phyloP scores from a whole-genome alignment of 768 basidiomycete genomes.

The Wakefieldia striispora region DNA sequence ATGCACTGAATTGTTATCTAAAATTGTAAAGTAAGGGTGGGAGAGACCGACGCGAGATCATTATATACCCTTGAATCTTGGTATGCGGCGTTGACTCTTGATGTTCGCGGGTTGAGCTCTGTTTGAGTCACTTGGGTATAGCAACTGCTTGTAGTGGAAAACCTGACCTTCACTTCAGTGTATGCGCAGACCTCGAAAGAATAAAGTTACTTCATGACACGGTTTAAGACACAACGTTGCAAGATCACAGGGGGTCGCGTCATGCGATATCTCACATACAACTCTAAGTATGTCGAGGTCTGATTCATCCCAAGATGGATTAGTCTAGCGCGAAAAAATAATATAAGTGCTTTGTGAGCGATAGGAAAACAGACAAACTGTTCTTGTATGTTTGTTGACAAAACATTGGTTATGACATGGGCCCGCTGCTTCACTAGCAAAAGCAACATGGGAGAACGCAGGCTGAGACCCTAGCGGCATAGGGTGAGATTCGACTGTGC shows the following conservation, averaged over 20 bases:
- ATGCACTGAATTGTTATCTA: slow-evolving; percentile 15
- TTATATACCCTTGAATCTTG: slow-evolving; percentile 22
- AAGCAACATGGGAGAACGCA: not conserved
- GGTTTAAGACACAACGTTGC: slow-evolving; percentile 54
- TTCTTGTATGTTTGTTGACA: slow-evolving; percentile 8
- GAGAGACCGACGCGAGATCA: not conserved
- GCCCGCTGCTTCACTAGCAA: slow-evolving; percentile 3
- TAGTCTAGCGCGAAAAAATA: slow-evolving; percentile 10
- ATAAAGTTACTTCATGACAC: slow-evolving; percentile 51
- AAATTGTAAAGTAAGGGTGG: slow-evolving; percentile 5
- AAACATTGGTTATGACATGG: slow-evolving; percentile 32
- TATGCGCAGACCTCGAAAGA: not conserved
- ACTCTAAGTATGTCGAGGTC: slow-evolving; percentile 41
- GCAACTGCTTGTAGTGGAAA: slow-evolving; percentile 15
- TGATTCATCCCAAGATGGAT: slow-evolving; percentile 35
- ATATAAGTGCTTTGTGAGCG: not conserved
- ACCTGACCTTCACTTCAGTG: slow-evolving; percentile 20
- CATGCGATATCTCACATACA: slow-evolving; percentile 43
- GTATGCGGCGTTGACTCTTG: slow-evolving; percentile 8
- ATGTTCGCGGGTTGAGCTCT: not conserved
- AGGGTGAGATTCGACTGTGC: slow-evolving; percentile 23
- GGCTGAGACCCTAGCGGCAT: slow-evolving; percentile 7
- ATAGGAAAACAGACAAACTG: slow-evolving; percentile 12
- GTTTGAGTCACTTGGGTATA: slow-evolving; percentile 3
- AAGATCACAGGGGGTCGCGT: slow-evolving; percentile 52